Conservation (phyloP, 1,284 basidiomycete species). For the Ustilago cynodontis region DNA sequence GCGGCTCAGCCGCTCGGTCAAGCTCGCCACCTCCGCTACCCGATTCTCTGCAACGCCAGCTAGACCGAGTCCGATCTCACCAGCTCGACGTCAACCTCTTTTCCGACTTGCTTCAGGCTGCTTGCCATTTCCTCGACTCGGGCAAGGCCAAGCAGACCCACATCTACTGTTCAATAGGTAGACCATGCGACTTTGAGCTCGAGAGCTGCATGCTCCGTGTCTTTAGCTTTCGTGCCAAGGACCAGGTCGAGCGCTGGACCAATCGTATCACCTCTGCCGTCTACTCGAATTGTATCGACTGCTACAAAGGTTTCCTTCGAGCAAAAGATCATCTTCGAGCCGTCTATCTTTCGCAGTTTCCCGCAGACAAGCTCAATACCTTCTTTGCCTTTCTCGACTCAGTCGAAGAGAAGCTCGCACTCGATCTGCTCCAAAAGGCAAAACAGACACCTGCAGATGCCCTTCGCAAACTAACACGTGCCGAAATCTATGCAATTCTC, state of each 20-base stretch:
- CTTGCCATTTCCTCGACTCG: slow-evolving; percentile 42
- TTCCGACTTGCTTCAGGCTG: slow-evolving; percentile 42
- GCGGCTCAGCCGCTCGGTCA: slow-evolving; percentile 19
- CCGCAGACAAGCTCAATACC: slow-evolving; percentile 40
- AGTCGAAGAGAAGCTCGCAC: slow-evolving; percentile 49
- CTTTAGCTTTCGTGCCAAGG: slow-evolving; percentile 51
- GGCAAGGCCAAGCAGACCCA: slow-evolving; percentile 38
- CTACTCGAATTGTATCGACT: slow-evolving; percentile 55
- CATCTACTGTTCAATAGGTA: slow-evolving; percentile 37
- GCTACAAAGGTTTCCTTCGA: slow-evolving; percentile 51
- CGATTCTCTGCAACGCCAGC: slow-evolving; percentile 20
- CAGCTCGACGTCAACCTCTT: slow-evolving; percentile 43
- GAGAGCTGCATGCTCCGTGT: slow-evolving; percentile 60
- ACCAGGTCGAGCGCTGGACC: slow-evolving; percentile 50
- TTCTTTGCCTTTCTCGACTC: slow-evolving; percentile 53
- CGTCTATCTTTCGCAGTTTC: slow-evolving; percentile 41
- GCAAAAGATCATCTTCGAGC: slow-evolving; percentile 43
- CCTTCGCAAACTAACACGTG: slow-evolving; percentile 35
- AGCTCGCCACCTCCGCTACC: slow-evolving; percentile 26
- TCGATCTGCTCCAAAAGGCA: slow-evolving; percentile 36
- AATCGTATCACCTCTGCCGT: slow-evolving; percentile 31
- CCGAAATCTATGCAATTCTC: slow-evolving; percentile 50
- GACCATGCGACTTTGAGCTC: slow-evolving; percentile 53
- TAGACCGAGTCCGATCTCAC: slow-evolving; percentile 24
- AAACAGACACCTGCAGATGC: slow-evolving; percentile 11